Percentiles rank a stretch among this genome's conserved stretches.
Conservation (phyloP, 1,284 basidiomycete species). For the Cryptococcus maquisensis region DNA sequence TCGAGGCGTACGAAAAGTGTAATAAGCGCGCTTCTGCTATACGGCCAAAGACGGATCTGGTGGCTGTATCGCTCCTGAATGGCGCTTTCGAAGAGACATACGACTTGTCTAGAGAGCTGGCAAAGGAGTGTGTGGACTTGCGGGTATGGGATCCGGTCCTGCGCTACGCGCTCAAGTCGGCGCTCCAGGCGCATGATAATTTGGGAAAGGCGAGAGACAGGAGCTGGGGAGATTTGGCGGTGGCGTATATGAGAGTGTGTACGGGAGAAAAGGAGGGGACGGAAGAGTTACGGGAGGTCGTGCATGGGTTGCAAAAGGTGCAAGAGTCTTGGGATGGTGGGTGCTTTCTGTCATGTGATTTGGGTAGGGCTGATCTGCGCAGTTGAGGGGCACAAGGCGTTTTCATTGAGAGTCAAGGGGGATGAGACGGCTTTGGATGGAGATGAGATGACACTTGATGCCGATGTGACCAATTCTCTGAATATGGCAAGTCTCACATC, state of each 20-base stretch:
- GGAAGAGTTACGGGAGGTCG: conserved; percentile 8
- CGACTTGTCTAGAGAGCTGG: conserved; percentile 29
- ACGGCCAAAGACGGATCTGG: conserved; percentile 75
- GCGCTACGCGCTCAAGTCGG: conserved; percentile 32
- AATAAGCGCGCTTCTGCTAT: conserved; percentile 77
- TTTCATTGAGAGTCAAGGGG: conserved; percentile 19
- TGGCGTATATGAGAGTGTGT: conserved; percentile 39
- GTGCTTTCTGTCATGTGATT: conserved; percentile 3
- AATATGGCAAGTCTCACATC: conserved; percentile 22
- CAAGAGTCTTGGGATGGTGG: conserved; percentile 17
- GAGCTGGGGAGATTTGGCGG: conserved; percentile 38
- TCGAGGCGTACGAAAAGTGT: conserved; percentile 73
- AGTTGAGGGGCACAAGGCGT: conserved; percentile 32
- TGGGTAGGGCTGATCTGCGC: background rate
- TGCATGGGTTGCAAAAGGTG: conserved; percentile 19
- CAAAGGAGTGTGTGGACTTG: conserved; percentile 34
- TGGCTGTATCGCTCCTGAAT: conserved; percentile 68
- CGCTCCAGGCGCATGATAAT: conserved; percentile 28
- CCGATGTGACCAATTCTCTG: conserved; percentile 33
- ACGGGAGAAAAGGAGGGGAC: conserved; percentile 5
- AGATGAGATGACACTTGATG: conserved; percentile 22
- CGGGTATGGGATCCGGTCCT: conserved; percentile 38
- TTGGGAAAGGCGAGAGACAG: conserved; percentile 24
- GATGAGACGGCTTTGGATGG: conserved; percentile 20
- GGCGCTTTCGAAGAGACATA: conserved; percentile 32